Percentiles rank a stretch among this genome's conserved stretches.
These are phyloP conservation scores for Phytophthora constricta DNA, from an alignment of 352 stramenopile genomes.

Conservation along the genomic window DNA sequence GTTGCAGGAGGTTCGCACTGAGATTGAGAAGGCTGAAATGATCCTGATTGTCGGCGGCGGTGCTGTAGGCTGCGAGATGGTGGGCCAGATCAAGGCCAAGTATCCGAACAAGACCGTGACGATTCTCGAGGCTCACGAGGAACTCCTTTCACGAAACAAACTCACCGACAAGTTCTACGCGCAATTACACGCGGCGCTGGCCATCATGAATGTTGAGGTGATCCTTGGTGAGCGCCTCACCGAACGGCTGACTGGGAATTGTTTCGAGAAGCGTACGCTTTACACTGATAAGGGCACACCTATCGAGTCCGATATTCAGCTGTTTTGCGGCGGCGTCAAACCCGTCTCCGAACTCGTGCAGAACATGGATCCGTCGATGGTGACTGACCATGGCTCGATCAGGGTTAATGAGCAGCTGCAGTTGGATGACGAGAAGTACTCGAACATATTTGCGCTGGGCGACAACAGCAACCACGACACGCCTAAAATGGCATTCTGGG, in stretches of 20 bases:
- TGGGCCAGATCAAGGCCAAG: constrained; percentile 52
- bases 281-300: constrained; percentile 51
- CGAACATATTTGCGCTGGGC: constrained; percentile 54
- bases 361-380: constrained; percentile 41
- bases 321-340: constrained; percentile 52
- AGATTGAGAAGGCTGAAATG: constrained; percentile 48
- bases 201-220: constrained; percentile 48
- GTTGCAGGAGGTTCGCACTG: constrained; percentile 37
- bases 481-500: constrained; percentile 52
- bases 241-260: constrained; percentile 41
- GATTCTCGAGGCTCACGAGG: constrained; percentile 40
- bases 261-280: constrained; percentile 50
- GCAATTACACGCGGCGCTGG: constrained; percentile 39
- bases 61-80: constrained; percentile 58
- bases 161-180: constrained; percentile 50
- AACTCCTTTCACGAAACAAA: constrained; percentile 42
- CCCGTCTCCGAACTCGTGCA: constrained; percentile 41
- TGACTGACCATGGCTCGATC: constrained; percentile 42
- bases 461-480: constrained; percentile 55
- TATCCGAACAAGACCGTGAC: constrained; percentile 60
- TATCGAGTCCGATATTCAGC: constrained; percentile 61
- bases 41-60: constrained; percentile 63
- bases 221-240: constrained; percentile 52
- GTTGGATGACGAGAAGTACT: constrained; percentile 47
- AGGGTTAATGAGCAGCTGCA: constrained; percentile 61